phyloP scores from a whole-genome alignment of 2,329 filamentous ascomycete genomes.

The Colletotrichum musicola region DNA sequence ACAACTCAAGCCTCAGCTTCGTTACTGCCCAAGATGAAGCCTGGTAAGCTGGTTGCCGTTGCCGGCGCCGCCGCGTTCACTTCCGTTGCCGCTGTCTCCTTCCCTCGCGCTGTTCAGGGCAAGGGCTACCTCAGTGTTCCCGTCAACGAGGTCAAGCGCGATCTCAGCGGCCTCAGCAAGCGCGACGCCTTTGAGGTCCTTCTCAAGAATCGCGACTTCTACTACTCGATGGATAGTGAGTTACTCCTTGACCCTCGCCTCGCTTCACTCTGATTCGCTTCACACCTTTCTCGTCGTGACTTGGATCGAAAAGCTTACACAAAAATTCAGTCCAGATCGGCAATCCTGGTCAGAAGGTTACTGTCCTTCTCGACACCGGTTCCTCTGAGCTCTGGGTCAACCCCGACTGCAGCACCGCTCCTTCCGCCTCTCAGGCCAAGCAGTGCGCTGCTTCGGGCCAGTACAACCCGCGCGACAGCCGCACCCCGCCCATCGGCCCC shows the following conservation, averaged over 20 bases:
- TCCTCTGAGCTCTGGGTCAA: slow-evolving; percentile 69
- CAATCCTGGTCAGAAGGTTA: slow-evolving; percentile 56
- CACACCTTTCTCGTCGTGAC: background rate
- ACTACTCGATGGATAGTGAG: slow-evolving; percentile 55
- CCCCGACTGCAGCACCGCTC: slow-evolving; percentile 59
- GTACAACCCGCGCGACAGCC: slow-evolving; percentile 59
- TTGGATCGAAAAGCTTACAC: background rate
- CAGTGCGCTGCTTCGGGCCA: slow-evolving; percentile 57
- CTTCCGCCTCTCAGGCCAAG: slow-evolving; percentile 46
- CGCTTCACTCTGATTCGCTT: background rate
- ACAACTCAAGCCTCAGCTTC: background rate
- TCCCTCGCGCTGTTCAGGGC: slow-evolving; percentile 48
- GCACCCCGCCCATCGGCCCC: slow-evolving; percentile 52
- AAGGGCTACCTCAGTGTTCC: slow-evolving; percentile 54
- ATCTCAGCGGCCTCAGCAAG: slow-evolving; percentile 21
- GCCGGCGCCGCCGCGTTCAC: slow-evolving; percentile 28
- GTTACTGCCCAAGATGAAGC: slow-evolving; percentile 24
- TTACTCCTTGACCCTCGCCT: background rate
- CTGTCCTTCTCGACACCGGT: slow-evolving; percentile 64
- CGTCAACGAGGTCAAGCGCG: slow-evolving; percentile 42
- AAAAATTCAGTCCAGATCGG: slow-evolving; percentile 56
- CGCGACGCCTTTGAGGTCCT: slow-evolving; percentile 45
- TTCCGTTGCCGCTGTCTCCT: slow-evolving; percentile 32
- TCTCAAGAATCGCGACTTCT: slow-evolving; percentile 53
- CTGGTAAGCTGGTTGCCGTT: slow-evolving; percentile 9